A percentile compares a stretch with the other conserved stretches of the same genome.
phyloP scores from a whole-genome alignment of 768 basidiomycete genomes.

The Auriculariales sp. region DNA sequence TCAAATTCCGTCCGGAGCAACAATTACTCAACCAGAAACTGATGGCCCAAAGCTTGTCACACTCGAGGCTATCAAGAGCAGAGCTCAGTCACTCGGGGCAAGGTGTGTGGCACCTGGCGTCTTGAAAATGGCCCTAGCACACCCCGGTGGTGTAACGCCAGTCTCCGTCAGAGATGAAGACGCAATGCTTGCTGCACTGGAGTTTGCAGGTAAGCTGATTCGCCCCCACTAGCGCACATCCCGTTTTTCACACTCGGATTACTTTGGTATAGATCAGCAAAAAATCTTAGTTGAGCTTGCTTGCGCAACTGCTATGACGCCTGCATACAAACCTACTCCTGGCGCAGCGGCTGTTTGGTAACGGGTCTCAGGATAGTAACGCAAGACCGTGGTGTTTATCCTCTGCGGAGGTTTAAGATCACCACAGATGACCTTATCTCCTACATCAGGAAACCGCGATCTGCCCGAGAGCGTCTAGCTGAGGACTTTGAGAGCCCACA shows the following conservation, averaged over 20 bases:
- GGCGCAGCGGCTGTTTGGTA: constrained; percentile 38
- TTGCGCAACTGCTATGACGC: constrained; percentile 52
- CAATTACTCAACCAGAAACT: background rate
- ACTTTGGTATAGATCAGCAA: constrained; percentile 57
- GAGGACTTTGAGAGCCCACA: too few relatives aligned
- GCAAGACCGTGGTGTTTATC: constrained; percentile 41
- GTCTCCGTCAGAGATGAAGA: constrained; percentile 54
- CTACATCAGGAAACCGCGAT: too few relatives aligned
- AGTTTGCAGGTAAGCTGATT: constrained; percentile 40
- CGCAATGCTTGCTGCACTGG: constrained; percentile 42
- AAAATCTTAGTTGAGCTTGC: constrained; percentile 63
- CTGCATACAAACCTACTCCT: constrained; percentile 46
- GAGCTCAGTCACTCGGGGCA: constrained; percentile 59
- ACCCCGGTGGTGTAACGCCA: constrained; percentile 40
- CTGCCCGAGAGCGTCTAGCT: too few relatives aligned
- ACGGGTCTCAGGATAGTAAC: constrained; percentile 11
- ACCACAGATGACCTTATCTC: constrained; percentile 41
- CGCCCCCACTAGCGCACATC: background rate
- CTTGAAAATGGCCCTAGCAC: constrained; percentile 49
- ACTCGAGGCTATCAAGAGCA: constrained; percentile 42
- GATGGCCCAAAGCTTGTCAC: constrained; percentile 33
- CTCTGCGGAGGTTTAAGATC: constrained; percentile 60
- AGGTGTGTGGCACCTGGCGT: constrained; percentile 46
- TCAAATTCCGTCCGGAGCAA: background rate
- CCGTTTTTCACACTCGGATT: background rate